Base-by-base conservation (phyloP, 75 land plant species). In the Cunninghamia lanceolata region DNA sequence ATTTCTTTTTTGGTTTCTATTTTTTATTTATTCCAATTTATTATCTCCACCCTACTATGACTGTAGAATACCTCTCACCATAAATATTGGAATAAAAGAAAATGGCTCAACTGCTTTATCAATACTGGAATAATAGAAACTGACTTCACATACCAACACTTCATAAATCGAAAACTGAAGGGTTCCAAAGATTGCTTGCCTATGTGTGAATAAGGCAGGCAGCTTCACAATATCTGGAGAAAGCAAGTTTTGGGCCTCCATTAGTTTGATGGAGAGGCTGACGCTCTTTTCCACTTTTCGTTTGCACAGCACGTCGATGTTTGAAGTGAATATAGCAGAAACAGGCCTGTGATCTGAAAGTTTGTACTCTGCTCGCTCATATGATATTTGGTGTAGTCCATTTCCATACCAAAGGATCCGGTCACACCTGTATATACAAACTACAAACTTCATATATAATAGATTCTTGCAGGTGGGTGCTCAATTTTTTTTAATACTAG, bases 281-380 rank as follows among this genome's bases (percentile, higher is more conserved):
- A 38, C 8, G 21, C 25, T 38, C 38, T 76, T 76, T 36, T 76
- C 40, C 79, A 76, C 19, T 38, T 38, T 76, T 36, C 9, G 2
- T 4, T 76, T 76, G 42, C 88, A 87, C n/a, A 89, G 19, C 4
- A 87, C 75, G 76, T 92, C 89, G 16, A 93, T 89, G 34, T 87
- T 85, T 83, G 89, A 84, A 28, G 85, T 76, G 84, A 94, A 94
- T 84, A 91, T 84, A 17, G 93, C 96, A 75, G 86, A 86, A 32
- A 94, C 93, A 9, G 94, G 93, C 42, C 96, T 83, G 85, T 94
- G 96, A 84, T 94, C 94, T 21, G 96, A 94, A 45, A 92, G 88
- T 85, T 86, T 93, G 43, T 77, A 86, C 82, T 93, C 92, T 81
- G 90, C 88, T 15, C 94, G 83, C 75, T 84, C 80, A 74, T 94